A percentile compares a stretch with the other conserved stretches of the same genome.
Conservation (phyloP, 805 yeast genomes). For the Wickerhamomyces subpelliculosus region DNA sequence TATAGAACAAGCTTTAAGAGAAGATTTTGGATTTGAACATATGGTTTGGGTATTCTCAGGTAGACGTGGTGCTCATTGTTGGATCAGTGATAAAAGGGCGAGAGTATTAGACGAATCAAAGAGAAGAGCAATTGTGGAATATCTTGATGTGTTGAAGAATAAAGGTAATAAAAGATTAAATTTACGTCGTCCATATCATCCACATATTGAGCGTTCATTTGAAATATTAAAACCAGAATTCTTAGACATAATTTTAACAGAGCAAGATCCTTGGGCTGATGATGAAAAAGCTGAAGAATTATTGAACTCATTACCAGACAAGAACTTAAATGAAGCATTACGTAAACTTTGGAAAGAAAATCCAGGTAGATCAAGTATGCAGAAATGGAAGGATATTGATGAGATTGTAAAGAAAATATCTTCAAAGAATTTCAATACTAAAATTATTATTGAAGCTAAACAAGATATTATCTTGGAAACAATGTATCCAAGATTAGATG, state of each 20-base stretch:
- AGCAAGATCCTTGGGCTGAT: slow-evolving; percentile 82
- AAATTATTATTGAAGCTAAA: slow-evolving; percentile 56
- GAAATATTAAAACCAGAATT: slow-evolving; percentile 60
- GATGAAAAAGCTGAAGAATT: slow-evolving; percentile 49
- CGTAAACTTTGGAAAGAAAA: slow-evolving; percentile 51
- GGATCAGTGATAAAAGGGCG: slow-evolving; percentile 89
- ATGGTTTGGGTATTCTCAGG: slow-evolving; percentile 96
- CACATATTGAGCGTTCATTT: slow-evolving; percentile 73
- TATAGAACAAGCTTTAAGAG: slow-evolving; percentile 61
- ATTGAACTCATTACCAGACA: slow-evolving; percentile 54
- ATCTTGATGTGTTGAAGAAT: slow-evolving; percentile 66
- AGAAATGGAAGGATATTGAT: slow-evolving; percentile 79
- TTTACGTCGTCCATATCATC: slow-evolving; percentile 80
- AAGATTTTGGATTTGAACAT: slow-evolving; percentile 85
- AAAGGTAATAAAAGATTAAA: slow-evolving; percentile 42
- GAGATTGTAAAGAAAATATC: slow-evolving; percentile 33
- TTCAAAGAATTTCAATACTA: slow-evolving; percentile 36
- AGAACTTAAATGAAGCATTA: slow-evolving; percentile 44
- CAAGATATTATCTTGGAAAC: slow-evolving; percentile 76
- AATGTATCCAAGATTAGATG: slow-evolving; percentile 87
- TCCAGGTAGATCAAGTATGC: slow-evolving; percentile 44
- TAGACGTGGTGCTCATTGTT: slow-evolving; percentile 98
- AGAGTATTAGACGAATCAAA: slow-evolving; percentile 63
- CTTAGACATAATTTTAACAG: slow-evolving; percentile 56
- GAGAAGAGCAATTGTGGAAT: slow-evolving; percentile 76